Conservation (phyloP, 805 yeast species). For the Zygotorulaspora danielsina region DNA sequence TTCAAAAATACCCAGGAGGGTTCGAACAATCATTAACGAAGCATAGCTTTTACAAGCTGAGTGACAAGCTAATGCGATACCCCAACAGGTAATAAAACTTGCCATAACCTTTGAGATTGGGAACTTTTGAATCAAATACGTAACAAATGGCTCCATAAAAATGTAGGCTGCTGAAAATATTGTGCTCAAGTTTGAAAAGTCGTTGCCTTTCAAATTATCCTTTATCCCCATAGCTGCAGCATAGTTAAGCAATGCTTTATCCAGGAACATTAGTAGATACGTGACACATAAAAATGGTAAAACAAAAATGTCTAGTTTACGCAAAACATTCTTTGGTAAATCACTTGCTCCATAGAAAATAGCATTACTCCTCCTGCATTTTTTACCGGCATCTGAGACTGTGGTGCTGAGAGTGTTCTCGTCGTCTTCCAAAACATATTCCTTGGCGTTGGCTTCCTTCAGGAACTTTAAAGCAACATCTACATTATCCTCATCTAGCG, state of each 20-base stretch:
- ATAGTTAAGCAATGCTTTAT: slow-evolving; percentile 54
- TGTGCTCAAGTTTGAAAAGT: slow-evolving; percentile 51
- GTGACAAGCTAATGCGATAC: slow-evolving; percentile 47
- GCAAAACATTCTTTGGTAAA: slow-evolving; percentile 21
- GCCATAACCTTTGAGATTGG: slow-evolving; percentile 53
- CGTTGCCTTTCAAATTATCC: slow-evolving; percentile 43
- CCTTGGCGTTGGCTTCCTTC: slow-evolving; percentile 18
- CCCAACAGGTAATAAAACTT: slow-evolving; percentile 49
- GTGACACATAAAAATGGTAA: slow-evolving; percentile 49
- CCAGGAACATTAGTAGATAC: slow-evolving; percentile 55
- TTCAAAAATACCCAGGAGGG: slow-evolving; percentile 52
- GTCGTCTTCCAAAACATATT: slow-evolving; percentile 13
- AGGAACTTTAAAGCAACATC: slow-evolving; percentile 28
- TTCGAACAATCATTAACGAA: slow-evolving; percentile 51
- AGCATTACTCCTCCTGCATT: slow-evolving; percentile 5
- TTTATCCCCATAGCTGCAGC: slow-evolving; percentile 65
- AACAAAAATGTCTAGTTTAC: slow-evolving; percentile 46
- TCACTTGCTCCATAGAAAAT: slow-evolving; percentile 27
- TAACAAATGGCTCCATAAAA: slow-evolving; percentile 49
- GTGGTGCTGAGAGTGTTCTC: slow-evolving; percentile 1
- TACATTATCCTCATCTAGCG: slow-evolving; percentile 13
- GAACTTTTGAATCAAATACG: slow-evolving; percentile 45
- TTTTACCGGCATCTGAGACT: slow-evolving; percentile 6
- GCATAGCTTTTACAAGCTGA: slow-evolving; percentile 52
- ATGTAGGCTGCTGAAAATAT: slow-evolving; percentile 52